Evolutionary conservation across 176 grass and related monocot species (phyloP), one percentile per base, ranked within the genome.

Genomic region (Aechmea fasciata): DNA sequence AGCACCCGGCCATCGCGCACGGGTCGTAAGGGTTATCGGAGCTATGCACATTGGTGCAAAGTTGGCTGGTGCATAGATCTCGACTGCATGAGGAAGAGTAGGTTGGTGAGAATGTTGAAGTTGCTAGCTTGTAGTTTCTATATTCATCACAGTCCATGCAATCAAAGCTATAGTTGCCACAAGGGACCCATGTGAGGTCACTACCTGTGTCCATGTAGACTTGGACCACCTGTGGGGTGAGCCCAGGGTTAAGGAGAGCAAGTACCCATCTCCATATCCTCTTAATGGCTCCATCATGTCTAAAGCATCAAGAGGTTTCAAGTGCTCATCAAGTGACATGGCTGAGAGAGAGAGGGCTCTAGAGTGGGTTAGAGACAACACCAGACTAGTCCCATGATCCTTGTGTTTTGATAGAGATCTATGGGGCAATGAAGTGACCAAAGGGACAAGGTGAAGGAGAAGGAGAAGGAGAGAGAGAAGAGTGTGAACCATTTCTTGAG

Each of bases 171-270:
- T 4, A 19, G 72, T 19, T 77, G 11, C 85, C 72, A 51, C 84
- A 87, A 14, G 84, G 80, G 7, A 87, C 84, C 84, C 84, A 87
- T 2, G 72, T 79, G 53, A 87, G 84, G 53, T 79, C 84, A 57
- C 79, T 87, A 18, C 84, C 84, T 2, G 80, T 87, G 75, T 82
- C 84, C 75, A 82, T 24, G 71, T 79, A 87, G 48, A 82, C 79
- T 11, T 75, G 84, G 52, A 87, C 65, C 13, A 79, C 52, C 65
- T 87, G 79, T 50, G 75, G 71, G 84, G 84, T 17, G 76, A 68
- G 67, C 84, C 84, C 11, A 87, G 47, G 84, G 82, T 79, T 2
- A 82, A 65, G 63, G 80, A 87, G 28, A 87, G 49, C 47, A 87
- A 10, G 19, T 83, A 87, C 10, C 84, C 80, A 17, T 87, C 76